Conservation (phyloP, 176 grass and related monocot genomes). For the Juncus inflexus region DNA sequence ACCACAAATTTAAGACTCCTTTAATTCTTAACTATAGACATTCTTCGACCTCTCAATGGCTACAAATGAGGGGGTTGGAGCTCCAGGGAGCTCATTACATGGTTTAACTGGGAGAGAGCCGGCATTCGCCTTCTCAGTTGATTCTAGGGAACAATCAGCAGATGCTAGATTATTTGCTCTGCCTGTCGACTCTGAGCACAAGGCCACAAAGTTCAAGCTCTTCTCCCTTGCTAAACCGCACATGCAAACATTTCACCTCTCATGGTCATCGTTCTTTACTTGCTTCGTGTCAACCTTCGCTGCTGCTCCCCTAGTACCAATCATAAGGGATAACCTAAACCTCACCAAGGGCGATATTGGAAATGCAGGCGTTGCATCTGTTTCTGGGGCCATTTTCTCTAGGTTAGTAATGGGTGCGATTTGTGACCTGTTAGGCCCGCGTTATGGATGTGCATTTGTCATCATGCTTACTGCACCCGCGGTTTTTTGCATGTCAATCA, state of each 20-base stretch:
- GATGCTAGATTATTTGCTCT: conserved; percentile 33
- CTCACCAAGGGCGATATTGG: conserved; percentile 74
- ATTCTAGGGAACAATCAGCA: neutral
- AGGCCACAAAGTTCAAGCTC: conserved; percentile 54
- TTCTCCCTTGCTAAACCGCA: conserved; percentile 65
- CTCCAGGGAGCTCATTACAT: conserved; percentile 60
- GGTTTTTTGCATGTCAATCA: conserved; percentile 73
- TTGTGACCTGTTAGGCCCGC: conserved; percentile 66
- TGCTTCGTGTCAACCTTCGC: conserved; percentile 95
- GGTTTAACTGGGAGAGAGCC: conserved; percentile 56
- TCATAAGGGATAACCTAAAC: conserved; percentile 73
- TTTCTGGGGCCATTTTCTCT: conserved; percentile 83
- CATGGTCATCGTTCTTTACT: conserved; percentile 87
- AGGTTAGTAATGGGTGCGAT: conserved; percentile 77
- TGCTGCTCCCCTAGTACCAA: conserved; percentile 55
- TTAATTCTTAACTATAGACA: neutral
- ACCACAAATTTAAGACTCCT: neutral
- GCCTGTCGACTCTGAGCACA: conserved; percentile 86
- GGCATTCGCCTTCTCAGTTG: conserved; percentile 42
- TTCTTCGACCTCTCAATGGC: neutral
- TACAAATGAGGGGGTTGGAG: conserved; percentile 15
- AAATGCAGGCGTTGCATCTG: conserved; percentile 79
- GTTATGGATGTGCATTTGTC: conserved; percentile 77
- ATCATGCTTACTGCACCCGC: conserved; percentile 68
- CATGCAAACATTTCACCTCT: conserved; percentile 90